phyloP scores from a whole-genome alignment of 2,329 filamentous ascomycete species.

The Exophiala sideris region DNA sequence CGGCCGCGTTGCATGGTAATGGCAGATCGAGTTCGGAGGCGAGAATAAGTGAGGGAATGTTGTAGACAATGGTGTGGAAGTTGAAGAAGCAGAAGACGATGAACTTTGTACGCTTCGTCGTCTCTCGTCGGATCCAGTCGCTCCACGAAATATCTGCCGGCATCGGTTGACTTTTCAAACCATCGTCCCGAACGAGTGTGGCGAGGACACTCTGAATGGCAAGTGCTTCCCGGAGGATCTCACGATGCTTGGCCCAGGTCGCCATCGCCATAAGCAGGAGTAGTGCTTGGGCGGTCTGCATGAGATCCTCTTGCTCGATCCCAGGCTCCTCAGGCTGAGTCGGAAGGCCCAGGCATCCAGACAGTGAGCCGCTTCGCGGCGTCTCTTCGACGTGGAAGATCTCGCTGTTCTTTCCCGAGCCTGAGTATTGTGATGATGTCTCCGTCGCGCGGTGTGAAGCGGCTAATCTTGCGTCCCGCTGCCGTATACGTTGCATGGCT shows the following conservation, averaged over 20 bases:
- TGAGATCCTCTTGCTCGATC: constrained; percentile 20
- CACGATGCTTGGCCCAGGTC: constrained; percentile 29
- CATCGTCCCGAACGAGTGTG: constrained; percentile 28
- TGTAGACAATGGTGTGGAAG: constrained; percentile 39
- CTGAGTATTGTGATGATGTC: constrained; percentile 18
- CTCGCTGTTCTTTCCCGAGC: constrained; percentile 4
- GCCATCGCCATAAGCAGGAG: constrained; percentile 30
- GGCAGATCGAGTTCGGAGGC: constrained; percentile 38
- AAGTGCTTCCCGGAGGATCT: constrained; percentile 28
- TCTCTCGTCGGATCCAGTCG: constrained; percentile 38
- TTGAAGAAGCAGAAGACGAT: constrained; percentile 40
- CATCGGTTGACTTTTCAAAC: constrained; percentile 19
- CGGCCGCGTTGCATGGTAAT: constrained; percentile 37
- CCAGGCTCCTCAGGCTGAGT: constrained; percentile 16
- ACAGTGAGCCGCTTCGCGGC: constrained; percentile 18
- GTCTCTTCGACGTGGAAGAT: constrained; percentile 10
- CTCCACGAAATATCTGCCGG: constrained; percentile 30
- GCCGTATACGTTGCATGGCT: constrained; percentile 26
- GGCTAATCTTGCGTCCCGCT: constrained; percentile 23
- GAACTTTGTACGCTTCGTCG: constrained; percentile 36
- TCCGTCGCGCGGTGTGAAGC: constrained; percentile 26
- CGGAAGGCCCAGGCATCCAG: constrained; percentile 21
- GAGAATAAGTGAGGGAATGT: constrained; percentile 37
- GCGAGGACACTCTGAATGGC: constrained; percentile 29
- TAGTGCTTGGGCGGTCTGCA: constrained; percentile 27